Conservation (phyloP, 805 yeast genomes). For the Grigorovia yakushimaensis region DNA sequence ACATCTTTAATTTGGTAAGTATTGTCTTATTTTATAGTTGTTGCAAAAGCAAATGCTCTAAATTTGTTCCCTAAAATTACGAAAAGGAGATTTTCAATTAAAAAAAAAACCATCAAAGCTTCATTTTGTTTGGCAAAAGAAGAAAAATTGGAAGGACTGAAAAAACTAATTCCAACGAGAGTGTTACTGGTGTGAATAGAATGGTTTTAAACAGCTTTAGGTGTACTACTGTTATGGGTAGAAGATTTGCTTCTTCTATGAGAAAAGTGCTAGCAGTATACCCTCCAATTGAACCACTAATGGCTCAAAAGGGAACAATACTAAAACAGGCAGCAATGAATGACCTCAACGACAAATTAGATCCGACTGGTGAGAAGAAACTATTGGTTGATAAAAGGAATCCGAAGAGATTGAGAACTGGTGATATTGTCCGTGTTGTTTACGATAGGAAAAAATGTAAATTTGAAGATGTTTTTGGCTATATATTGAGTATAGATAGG, state of each 20-base stretch:
- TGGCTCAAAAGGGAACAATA: constrained; percentile 1
- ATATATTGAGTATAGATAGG: constrained; percentile 67
- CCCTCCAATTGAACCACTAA: constrained; percentile 17
- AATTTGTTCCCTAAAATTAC: neutral
- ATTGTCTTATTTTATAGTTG: neutral
- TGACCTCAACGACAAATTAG: constrained; percentile 50
- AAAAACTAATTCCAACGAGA: too few relatives aligned
- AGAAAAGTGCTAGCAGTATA: constrained; percentile 24
- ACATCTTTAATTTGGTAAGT: constrained; percentile 5
- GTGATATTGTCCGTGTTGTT: constrained; percentile 70
- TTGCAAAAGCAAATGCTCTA: neutral
- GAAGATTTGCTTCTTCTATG: neutral
- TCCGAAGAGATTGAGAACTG: constrained; percentile 53
- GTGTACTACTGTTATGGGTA: neutral
- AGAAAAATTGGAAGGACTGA: too few relatives aligned
- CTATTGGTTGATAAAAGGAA: constrained; percentile 39
- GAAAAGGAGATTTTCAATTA: neutral
- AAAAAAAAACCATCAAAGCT: neutral
- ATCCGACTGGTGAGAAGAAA: constrained; percentile 62
- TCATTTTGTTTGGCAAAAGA: too few relatives aligned
- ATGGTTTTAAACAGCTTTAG: neutral
- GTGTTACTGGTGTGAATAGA: neutral
- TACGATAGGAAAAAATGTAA: constrained; percentile 46
- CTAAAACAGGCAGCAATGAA: constrained; percentile 15
- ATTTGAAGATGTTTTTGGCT: constrained; percentile 65